Conservation (phyloP, 352 stramenopile species). For the Thraustotheca clavata region DNA sequence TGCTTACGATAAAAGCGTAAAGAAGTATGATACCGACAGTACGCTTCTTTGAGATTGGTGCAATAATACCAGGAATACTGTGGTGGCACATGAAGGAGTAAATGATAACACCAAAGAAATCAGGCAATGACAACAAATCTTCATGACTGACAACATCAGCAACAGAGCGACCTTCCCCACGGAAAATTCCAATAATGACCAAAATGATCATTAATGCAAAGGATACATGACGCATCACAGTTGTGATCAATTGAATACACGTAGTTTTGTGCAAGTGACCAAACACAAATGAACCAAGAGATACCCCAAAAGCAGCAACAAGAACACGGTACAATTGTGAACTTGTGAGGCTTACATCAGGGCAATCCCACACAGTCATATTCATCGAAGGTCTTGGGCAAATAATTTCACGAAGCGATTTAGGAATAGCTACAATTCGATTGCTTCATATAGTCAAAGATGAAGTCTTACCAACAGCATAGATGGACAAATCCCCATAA, state of each 20-base stretch:
- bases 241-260: constrained; percentile 66
- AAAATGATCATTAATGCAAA: constrained; percentile 81
- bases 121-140: constrained; percentile 57
- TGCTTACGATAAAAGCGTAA: constrained; percentile 54
- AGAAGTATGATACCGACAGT: constrained; percentile 56
- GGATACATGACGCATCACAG: constrained; percentile 69
- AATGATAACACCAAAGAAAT: constrained; percentile 82
- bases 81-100: constrained; percentile 90
- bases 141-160: constrained; percentile 67
- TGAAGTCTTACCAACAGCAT: constrained; percentile 64
- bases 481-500: constrained; percentile 82
- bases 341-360: constrained; percentile 48
- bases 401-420: constrained; percentile 76
- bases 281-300: constrained; percentile 71
- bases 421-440: constrained; percentile 60
- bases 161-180: constrained; percentile 46
- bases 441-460: too few relatives aligned
- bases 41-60: constrained; percentile 73
- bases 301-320: constrained; percentile 57
- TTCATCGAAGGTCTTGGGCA: constrained; percentile 49
- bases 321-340: constrained; percentile 77
- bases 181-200: constrained; percentile 54
- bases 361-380: constrained; percentile 57
- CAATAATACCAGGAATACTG: constrained; percentile 75
- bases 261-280: constrained; percentile 80